Conservation (phyloP, 495 filamentous ascomycete genomes). For the Niebla homalea region DNA sequence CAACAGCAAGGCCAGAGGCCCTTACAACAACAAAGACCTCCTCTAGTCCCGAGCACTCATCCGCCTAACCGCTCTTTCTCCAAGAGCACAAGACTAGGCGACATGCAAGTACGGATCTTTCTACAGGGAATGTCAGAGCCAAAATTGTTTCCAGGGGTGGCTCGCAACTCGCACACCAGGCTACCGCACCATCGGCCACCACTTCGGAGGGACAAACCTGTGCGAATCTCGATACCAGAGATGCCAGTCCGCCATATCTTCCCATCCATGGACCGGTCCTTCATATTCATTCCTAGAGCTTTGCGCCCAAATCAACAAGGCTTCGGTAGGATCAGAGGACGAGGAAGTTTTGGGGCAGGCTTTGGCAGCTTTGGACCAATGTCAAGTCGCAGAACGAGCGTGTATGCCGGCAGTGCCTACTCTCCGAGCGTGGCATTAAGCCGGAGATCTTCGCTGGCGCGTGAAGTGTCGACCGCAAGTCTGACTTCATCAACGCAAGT, state of each 20-base stretch:
- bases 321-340: constrained; percentile 51
- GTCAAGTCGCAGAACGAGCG: constrained; percentile 60
- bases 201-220: constrained; percentile 89
- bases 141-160: constrained; percentile 54
- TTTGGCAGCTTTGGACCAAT: constrained; percentile 52
- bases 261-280: constrained; percentile 76
- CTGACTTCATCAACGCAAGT: constrained; percentile 68
- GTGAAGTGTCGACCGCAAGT: constrained; percentile 57
- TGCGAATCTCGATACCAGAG: constrained; percentile 80
- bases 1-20: constrained; percentile 4
- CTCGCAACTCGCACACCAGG: constrained; percentile 76
- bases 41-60: constrained; percentile 33
- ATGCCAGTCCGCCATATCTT: constrained; percentile 75
- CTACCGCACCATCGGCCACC: constrained; percentile 91
- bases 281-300: constrained; percentile 95
- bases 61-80: constrained; percentile 57
- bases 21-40: constrained; percentile 21
- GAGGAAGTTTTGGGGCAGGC: constrained; percentile 46
- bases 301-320: constrained; percentile 84
- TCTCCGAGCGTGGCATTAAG: constrained; percentile 87
- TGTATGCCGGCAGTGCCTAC: constrained; percentile 71
- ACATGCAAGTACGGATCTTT: constrained; percentile 69
- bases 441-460: constrained; percentile 75
- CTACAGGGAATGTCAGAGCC: constrained; percentile 61
- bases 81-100: constrained; percentile 54